Base-by-base conservation (phyloP, 1,284 basidiomycete species). In the Neonothopanus nambi region DNA sequence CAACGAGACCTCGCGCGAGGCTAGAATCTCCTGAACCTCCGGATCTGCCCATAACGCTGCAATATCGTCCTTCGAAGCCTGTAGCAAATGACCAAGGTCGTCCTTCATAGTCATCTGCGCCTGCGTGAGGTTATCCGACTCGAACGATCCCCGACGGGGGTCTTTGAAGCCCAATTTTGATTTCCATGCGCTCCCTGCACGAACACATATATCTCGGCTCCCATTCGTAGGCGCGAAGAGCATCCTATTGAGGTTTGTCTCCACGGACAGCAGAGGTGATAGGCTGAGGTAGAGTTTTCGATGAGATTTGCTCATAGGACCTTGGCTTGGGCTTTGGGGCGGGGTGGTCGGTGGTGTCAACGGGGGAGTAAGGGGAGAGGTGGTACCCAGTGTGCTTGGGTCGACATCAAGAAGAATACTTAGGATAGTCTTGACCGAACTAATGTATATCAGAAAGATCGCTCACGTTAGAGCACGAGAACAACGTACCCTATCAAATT, bases 121-220 rank as follows among this genome's bases (percentile, higher is more conserved):
- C 8, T 37, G 43, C 39, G 6, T 52, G 15, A 28, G 49, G 13
- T 37, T 46, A 7, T 54, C n/a, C n/a, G 45, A 30, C 13, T 63
- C 44, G 5, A 39, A 28, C 4, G 51, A 48, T 21, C 20, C 11
- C 3, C 52, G 49, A n/a, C 24, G 8, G 6, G 38, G 37, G 23
- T 47, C 55, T 18, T 37, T 24, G 36, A 54, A 48, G 6, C 51
- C 48, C 11, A 72, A 58, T 15, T 68, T 60, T 4, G 68, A 54
- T 64, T 85, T 84, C 84, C 84, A 86, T 1, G 74, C 76, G 43
- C 73, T 77, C 0, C 83, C 82, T 0, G 83, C 79, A 11, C 78
- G 75, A 15, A 86, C 82, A 54, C 75, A 77, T 3, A 85, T 69
- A 47, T 82, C 81, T 9, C 42, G 23, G 9, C 40, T 13, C 2